Evolutionary conservation across 495 filamentous ascomycete genomes (phyloP).

Genomic region (Hypoxylon perforatum): DNA sequence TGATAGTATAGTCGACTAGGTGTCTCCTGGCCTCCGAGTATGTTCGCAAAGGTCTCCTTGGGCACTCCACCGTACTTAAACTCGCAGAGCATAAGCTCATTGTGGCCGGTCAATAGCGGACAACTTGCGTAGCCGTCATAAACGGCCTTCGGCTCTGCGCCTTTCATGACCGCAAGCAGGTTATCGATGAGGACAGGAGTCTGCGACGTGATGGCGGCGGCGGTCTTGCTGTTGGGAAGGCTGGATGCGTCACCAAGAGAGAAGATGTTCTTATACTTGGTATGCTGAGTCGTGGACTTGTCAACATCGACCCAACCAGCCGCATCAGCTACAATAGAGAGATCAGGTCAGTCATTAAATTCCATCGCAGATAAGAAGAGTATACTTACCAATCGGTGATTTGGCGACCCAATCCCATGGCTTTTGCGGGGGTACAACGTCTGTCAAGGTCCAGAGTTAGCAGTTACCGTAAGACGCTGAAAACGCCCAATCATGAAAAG

Average conservation of each 20-base stretch:
- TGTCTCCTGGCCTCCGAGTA: constrained; percentile 67
- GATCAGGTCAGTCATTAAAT: constrained; percentile 13
- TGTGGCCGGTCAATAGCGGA: constrained; percentile 72
- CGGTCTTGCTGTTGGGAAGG: constrained; percentile 75
- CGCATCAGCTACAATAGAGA: constrained; percentile 57
- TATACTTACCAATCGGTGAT: constrained; percentile 40
- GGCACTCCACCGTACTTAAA: constrained; percentile 79
- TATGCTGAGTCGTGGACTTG: constrained; percentile 68
- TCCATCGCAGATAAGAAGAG: background rate
- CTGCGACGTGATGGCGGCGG: constrained; percentile 72
- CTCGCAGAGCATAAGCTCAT: constrained; percentile 75
- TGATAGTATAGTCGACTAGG: constrained; percentile 70
- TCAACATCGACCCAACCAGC: constrained; percentile 74
- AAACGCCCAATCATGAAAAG: background rate
- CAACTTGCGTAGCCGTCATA: constrained; percentile 80
- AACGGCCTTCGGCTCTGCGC: constrained; percentile 59
- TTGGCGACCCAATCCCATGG: constrained; percentile 48
- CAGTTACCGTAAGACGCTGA: constrained; percentile 51
- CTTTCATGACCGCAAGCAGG: constrained; percentile 63
- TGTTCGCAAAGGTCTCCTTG: constrained; percentile 72
- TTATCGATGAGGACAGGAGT: constrained; percentile 70
- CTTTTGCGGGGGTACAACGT: constrained; percentile 47
- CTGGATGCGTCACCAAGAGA: constrained; percentile 75
- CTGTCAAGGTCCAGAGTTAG: constrained; percentile 16
- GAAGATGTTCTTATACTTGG: constrained; percentile 73